phyloP scores from a whole-genome alignment of 75 land plant species.

The Ceratopteris richardii region DNA sequence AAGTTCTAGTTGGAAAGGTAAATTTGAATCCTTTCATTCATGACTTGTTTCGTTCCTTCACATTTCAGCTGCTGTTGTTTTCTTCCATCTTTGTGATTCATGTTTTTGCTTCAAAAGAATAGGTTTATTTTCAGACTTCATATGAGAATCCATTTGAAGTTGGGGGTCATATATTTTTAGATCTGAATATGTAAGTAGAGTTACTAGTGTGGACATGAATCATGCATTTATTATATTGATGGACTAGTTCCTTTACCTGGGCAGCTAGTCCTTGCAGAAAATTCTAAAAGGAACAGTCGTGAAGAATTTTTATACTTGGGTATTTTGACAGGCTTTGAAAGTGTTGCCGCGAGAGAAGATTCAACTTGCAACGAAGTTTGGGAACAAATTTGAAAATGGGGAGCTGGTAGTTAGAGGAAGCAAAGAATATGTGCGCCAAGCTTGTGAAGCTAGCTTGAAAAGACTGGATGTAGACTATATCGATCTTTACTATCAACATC shows the following conservation, averaged over 20 bases:
- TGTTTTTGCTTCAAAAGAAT: too few relatives aligned
- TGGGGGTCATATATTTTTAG: background rate
- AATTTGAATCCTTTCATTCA: background rate
- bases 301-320: too few relatives aligned
- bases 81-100: too few relatives aligned
- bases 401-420: conserved; percentile 27
- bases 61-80: too few relatives aligned
- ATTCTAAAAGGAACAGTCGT: too few relatives aligned
- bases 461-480: conserved; percentile 71
- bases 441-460: conserved; percentile 63
- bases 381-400: conserved; percentile 6
- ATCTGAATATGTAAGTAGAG: background rate
- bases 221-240: background rate
- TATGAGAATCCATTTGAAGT: too few relatives aligned
- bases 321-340: conserved; percentile 45
- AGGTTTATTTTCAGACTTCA: too few relatives aligned
- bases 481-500: conserved; percentile 64
- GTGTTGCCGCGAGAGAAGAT: conserved; percentile 52
- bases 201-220: background rate
- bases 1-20: conserved; percentile 58
- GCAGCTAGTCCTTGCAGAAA: background rate
- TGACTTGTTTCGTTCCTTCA: background rate
- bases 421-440: conserved; percentile 53
- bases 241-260: background rate
- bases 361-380: conserved; percentile 70